These are phyloP conservation scores for Ogataea ganodermae DNA, from an alignment of 805 yeast species.

Conservation along the genomic window DNA sequence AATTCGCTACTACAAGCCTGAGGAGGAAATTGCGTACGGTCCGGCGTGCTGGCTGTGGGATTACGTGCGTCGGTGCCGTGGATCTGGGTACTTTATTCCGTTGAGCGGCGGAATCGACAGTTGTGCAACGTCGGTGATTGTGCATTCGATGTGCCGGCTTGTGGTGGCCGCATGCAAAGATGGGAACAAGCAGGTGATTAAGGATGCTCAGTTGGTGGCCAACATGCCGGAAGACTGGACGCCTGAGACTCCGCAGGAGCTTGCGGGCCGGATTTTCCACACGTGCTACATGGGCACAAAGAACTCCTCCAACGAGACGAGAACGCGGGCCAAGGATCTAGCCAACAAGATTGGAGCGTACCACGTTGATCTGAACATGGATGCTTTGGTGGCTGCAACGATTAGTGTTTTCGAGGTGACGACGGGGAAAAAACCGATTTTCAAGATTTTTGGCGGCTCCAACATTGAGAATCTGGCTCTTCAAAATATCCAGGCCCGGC, in stretches of 20 bases:
- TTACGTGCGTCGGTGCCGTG: conserved; percentile 84
- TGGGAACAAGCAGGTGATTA: conserved; percentile 76
- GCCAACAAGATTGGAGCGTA: conserved; percentile 80
- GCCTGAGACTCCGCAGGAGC: conserved; percentile 74
- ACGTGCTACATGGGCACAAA: conserved; percentile 95
- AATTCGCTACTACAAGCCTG: conserved; percentile 74
- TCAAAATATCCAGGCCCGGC: conserved; percentile 95
- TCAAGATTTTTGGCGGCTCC: conserved; percentile 91
- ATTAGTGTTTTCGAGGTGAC: conserved; percentile 79
- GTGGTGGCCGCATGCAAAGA: conserved; percentile 68
- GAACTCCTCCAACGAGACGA: conserved; percentile 87
- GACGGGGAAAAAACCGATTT: conserved; percentile 87
- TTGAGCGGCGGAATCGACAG: conserved; percentile 97
- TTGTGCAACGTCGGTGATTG: conserved; percentile 95
- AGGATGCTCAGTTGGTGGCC: conserved; percentile 71
- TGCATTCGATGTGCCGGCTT: conserved; percentile 89
- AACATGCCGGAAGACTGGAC: conserved; percentile 56
- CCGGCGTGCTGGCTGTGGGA: conserved; percentile 99
- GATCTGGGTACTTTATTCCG: conserved; percentile 91
- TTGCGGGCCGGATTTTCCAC: conserved; percentile 77
- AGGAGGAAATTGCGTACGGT: conserved; percentile 95
- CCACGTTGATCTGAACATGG: conserved; percentile 93
- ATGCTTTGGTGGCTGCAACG: conserved; percentile 72
- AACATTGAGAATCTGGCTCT: conserved; percentile 89
- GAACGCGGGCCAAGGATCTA: conserved; percentile 75